Percentiles rank a stretch among this genome's conserved stretches.
phyloP scores from a whole-genome alignment of 108 stramenopile genomes.

The Skeletonema potamos region DNA sequence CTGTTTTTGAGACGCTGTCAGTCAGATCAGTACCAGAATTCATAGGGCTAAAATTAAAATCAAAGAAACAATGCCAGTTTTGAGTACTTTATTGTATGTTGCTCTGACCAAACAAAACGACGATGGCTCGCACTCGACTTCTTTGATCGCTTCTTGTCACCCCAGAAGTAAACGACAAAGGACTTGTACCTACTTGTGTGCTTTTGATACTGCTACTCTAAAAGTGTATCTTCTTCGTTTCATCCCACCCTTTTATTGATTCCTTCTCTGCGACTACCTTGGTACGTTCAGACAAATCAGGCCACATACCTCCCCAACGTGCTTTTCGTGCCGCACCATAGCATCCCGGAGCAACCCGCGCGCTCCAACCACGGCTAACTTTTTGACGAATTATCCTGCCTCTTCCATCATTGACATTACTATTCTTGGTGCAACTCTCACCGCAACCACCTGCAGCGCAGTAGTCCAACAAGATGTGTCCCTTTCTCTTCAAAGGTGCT shows the following conservation, averaged over 20 bases:
- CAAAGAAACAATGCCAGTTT: no score
- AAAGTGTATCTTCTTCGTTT: not conserved
- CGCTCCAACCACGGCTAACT: conserved; percentile 56
- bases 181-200: no score
- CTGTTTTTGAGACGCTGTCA: no score
- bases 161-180: no score
- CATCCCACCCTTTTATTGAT: not conserved
- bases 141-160: no score
- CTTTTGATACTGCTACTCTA: not conserved
- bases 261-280: not conserved
- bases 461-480: conserved; percentile 77
- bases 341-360: conserved; percentile 64
- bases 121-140: no score
- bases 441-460: conserved; percentile 51
- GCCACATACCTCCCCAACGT: conserved; percentile 87
- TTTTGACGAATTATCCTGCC: conserved; percentile 68
- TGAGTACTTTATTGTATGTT: no score
- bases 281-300: conserved; percentile 44
- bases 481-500: conserved; percentile 76
- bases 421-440: not conserved
- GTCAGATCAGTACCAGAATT: no score
- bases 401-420: not conserved
- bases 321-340: conserved; percentile 74
- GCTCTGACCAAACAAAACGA: no score
- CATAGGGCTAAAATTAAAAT: no score